Percentiles rank a stretch among this genome's conserved stretches.
These are phyloP conservation scores for Colletotrichum sp. DNA, from an alignment of 2,329 filamentous ascomycete genomes.

Conservation along the genomic window DNA sequence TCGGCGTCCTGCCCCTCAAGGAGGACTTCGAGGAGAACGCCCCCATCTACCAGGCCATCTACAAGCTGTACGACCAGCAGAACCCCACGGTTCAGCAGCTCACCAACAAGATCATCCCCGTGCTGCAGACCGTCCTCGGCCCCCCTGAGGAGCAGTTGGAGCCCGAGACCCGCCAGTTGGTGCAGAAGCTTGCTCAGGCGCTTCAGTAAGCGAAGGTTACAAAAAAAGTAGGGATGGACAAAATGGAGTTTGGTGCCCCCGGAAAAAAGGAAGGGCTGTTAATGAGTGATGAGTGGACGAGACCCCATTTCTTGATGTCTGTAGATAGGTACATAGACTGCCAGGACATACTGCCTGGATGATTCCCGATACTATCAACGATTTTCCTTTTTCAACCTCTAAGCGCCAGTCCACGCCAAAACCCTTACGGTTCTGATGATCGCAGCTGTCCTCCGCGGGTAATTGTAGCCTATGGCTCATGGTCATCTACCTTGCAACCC, in stretches of 20 bases:
- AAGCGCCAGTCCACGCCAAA: not conserved
- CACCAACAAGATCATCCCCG: constrained; percentile 70
- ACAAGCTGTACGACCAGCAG: constrained; percentile 77
- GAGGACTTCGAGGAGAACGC: constrained; percentile 98
- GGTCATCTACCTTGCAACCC: not conserved
- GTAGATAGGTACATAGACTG: constrained; percentile 21
- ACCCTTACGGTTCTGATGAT: fast-evolving
- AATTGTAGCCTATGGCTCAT: not conserved
- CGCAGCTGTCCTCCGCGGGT: not conserved
- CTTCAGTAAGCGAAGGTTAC: constrained; percentile 27
- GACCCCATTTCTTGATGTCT: constrained; percentile 20
- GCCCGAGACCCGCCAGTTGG: constrained; percentile 69
- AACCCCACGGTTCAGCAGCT: constrained; percentile 74
- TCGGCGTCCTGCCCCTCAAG: constrained; percentile 82
- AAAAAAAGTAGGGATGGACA: not conserved
- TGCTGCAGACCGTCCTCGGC: constrained; percentile 76
- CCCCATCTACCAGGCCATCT: constrained; percentile 89
- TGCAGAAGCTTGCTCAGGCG: constrained; percentile 66
- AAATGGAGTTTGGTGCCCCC: constrained; percentile 1
- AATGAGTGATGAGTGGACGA: constrained; percentile 23
- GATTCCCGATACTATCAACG: constrained; percentile 19
- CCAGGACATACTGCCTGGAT: constrained; percentile 13
- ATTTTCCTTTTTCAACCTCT: not conserved
- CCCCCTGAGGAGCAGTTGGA: constrained; percentile 79
- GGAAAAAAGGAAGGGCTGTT: not conserved